A percentile compares a stretch with the other conserved stretches of the same genome.
Evolutionary conservation across 345 rosid species (phyloP).

Genomic region (Brassica juncea): DNA sequence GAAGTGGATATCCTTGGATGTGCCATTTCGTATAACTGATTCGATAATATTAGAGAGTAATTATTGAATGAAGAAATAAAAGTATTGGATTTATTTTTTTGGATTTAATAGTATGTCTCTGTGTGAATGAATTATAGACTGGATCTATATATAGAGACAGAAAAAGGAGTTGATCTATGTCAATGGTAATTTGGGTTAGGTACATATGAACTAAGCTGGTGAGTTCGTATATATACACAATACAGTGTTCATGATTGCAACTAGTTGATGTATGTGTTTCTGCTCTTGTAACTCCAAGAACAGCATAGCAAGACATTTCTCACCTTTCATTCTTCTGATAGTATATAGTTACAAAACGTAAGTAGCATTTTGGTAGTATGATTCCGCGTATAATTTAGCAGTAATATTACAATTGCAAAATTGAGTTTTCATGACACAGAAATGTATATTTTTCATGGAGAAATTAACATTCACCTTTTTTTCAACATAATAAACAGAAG

Average conservation of each 20-base stretch:
- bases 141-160: constrained; percentile 29
- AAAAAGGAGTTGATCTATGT: not conserved
- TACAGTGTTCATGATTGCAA: constrained; percentile 21
- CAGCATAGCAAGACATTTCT: constrained; percentile 1
- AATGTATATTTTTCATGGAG: not conserved
- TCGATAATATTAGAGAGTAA: not conserved
- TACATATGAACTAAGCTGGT: constrained; percentile 36
- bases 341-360: not conserved
- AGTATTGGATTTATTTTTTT: not conserved
- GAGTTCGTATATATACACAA: constrained; percentile 1
- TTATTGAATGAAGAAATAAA: not conserved
- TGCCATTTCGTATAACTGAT: constrained; percentile 18
- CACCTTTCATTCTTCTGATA: constrained; percentile 8
- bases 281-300: constrained; percentile 27
- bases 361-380: not conserved
- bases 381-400: not conserved
- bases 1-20: constrained; percentile 16
- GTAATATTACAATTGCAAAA: not conserved
- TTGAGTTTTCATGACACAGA: not conserved
- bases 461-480: not conserved
- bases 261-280: not conserved
- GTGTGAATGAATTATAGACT: constrained; percentile 25
- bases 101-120: constrained; percentile 6
- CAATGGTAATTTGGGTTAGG: constrained; percentile 38
- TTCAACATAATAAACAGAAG: not conserved